Base-by-base conservation (phyloP, 805 yeast genomes). In the Suhomyces sp. region DNA sequence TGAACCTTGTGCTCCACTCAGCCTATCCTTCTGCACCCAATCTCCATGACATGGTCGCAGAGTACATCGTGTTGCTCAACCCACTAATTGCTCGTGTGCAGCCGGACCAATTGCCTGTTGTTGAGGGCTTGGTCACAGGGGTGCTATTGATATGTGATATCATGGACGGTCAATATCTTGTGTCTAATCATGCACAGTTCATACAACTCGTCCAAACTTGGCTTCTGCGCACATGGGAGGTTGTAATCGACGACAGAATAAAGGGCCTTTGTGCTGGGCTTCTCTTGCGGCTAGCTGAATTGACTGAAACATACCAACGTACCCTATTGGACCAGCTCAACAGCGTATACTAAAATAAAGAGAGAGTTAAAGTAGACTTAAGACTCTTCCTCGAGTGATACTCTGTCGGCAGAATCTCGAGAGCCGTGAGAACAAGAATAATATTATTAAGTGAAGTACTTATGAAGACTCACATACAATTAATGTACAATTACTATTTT, bases 31-130 rank as follows among this genome's bases (percentile, higher is more conserved):
- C 82, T 2, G 69, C 82, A 0, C 57, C 69, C 1, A 78, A 81
- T 44, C 61, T 83, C 23, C 63, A 69, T 1, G 88, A 81, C 36
- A 85, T 88, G 89, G 72, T 81, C 1, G 62, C 68, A 2, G 91
- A 86, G 56, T 66, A 78, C 51, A 55, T 86, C 6, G 57, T 65
- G 0, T 62, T 82, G n/a, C 55, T 64, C 5, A 56, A 55, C 1
- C 68, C 71, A 0, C 38, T 70, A 17, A 51, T 69, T 46, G 51
- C 46, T 22, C 54, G 47, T 22, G 52, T 64, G 2, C 49, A 38
- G 1, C n/a, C 59, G 6, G 74, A 71, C 6, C 68, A 74, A 50
- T 27, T 71, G 7, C 76, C 64, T 52, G 58, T 70, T 7, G 60
- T 73, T 2, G 80, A 75, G 47, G 73, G 77, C 50, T 49, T 72